phyloP scores from a whole-genome alignment of 2,329 filamentous ascomycete species.

The Cytospora schulzeri region DNA sequence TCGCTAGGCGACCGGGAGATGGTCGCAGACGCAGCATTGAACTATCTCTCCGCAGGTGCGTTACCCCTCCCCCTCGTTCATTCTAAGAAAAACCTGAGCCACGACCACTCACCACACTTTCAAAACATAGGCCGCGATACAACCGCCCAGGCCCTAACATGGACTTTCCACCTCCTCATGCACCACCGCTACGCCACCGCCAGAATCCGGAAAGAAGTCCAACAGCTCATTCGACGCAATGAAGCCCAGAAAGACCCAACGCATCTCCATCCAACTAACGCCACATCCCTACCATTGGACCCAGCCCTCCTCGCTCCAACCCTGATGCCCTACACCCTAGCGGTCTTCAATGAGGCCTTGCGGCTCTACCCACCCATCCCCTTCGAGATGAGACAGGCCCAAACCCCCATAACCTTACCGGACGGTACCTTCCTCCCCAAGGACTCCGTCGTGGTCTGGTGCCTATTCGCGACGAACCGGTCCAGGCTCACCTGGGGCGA shows the following conservation, averaged over 20 bases:
- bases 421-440: conserved; percentile 61
- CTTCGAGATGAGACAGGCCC: conserved; percentile 66
- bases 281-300: conserved; percentile 27
- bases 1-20: conserved; percentile 55
- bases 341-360: conserved; percentile 64
- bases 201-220: conserved; percentile 48
- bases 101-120: neutral
- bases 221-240: conserved; percentile 31
- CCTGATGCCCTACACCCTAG: conserved; percentile 57
- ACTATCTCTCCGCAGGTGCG: conserved; percentile 63
- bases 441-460: conserved; percentile 62
- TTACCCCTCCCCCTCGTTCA: neutral
- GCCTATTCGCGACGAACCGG: conserved; percentile 65
- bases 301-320: conserved; percentile 44
- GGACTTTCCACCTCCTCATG: conserved; percentile 64
- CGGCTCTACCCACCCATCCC: conserved; percentile 66
- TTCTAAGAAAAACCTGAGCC: neutral
- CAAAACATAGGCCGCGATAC: conserved; percentile 56
- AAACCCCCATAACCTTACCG: conserved; percentile 54
- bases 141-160: conserved; percentile 65
- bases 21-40: conserved; percentile 66
- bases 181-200: conserved; percentile 45
- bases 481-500: conserved; percentile 58
- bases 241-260: conserved; percentile 25
- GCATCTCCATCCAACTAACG: conserved; percentile 13